Conservation (phyloP, 495 filamentous ascomycete species). For the Aspergillus sparsus region DNA sequence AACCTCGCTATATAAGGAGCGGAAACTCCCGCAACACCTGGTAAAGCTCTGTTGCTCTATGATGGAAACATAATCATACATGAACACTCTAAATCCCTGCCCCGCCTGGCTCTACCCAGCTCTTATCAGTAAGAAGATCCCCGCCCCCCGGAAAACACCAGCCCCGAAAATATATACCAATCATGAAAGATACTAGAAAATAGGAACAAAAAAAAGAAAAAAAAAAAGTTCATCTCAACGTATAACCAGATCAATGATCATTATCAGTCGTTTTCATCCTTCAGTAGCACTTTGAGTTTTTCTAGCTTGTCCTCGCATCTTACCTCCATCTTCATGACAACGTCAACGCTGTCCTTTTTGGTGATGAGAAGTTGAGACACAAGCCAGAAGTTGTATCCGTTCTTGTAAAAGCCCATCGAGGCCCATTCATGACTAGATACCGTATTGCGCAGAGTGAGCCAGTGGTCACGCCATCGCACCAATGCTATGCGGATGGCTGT, state of each 20-base stretch:
- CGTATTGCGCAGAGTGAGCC: constrained; percentile 36
- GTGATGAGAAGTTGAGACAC: constrained; percentile 49
- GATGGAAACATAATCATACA: too few species aligned
- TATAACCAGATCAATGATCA: not conserved
- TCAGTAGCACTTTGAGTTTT: constrained; percentile 46
- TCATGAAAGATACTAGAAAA: not conserved
- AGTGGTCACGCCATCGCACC: constrained; percentile 42
- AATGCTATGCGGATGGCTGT: constrained; percentile 38
- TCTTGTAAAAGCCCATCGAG: constrained; percentile 49
- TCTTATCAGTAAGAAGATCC: not conserved
- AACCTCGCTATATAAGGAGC: not conserved
- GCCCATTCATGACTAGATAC: constrained; percentile 42
- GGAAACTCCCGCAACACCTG: too few species aligned
- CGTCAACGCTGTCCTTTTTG: constrained; percentile 49
- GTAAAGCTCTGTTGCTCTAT: too few species aligned
- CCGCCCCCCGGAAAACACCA: not conserved
- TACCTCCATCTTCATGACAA: constrained; percentile 52
- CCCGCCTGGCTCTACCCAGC: not conserved
- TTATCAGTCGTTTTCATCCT: constrained; percentile 39
- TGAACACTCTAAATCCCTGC: not conserved
- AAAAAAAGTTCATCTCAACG: not conserved
- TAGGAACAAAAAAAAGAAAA: not conserved
- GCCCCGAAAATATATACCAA: not conserved
- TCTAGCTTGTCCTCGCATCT: constrained; percentile 50
- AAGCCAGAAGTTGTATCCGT: constrained; percentile 50